phyloP scores from a whole-genome alignment of 768 basidiomycete species.

The Termitomyces bulborhizus region DNA sequence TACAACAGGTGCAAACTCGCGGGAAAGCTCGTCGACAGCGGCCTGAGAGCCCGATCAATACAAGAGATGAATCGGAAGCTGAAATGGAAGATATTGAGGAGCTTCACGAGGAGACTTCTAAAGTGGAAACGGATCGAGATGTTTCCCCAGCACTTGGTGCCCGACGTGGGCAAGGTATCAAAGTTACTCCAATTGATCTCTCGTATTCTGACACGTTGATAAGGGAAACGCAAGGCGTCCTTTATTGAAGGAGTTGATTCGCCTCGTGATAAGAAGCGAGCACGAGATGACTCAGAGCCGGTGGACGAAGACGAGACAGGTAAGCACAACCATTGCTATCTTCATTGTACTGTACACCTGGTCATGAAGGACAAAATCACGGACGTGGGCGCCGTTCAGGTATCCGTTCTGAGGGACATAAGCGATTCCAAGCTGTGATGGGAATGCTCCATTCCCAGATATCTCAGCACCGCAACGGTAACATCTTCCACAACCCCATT shows the following conservation, averaged over 20 bases:
- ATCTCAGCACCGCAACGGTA: slow-evolving; percentile 80
- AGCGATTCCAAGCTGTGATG: slow-evolving; percentile 78
- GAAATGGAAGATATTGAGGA: slow-evolving; percentile 19
- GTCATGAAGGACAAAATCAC: slow-evolving; percentile 23
- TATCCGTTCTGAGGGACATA: slow-evolving; percentile 44
- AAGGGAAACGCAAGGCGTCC: slow-evolving; percentile 65
- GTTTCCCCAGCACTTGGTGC: slow-evolving; percentile 23
- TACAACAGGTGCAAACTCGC: slow-evolving; percentile 21
- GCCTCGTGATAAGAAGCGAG: slow-evolving; percentile 49
- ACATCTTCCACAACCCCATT: slow-evolving; percentile 88
- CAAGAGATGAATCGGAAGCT: slow-evolving; percentile 11
- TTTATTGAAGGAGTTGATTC: slow-evolving; percentile 41
- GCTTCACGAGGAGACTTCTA: slow-evolving; percentile 19
- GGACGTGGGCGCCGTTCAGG: slow-evolving; percentile 24
- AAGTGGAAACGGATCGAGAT: slow-evolving; percentile 24
- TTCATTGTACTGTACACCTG: background rate
- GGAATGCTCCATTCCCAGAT: slow-evolving; percentile 77
- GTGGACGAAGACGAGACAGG: slow-evolving; percentile 61
- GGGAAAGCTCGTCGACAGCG: slow-evolving; percentile 24
- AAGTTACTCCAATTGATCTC: background rate
- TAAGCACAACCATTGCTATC: slow-evolving; percentile 13
- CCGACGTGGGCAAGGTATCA: slow-evolving; percentile 25
- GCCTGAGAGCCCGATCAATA: slow-evolving; percentile 4
- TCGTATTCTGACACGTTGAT: background rate
- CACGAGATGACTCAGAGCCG: slow-evolving; percentile 64